A percentile compares a stretch with the other conserved stretches of the same genome.
Conservation (phyloP, 306 rosid species). For the Glycyrrhiza uralensis region DNA sequence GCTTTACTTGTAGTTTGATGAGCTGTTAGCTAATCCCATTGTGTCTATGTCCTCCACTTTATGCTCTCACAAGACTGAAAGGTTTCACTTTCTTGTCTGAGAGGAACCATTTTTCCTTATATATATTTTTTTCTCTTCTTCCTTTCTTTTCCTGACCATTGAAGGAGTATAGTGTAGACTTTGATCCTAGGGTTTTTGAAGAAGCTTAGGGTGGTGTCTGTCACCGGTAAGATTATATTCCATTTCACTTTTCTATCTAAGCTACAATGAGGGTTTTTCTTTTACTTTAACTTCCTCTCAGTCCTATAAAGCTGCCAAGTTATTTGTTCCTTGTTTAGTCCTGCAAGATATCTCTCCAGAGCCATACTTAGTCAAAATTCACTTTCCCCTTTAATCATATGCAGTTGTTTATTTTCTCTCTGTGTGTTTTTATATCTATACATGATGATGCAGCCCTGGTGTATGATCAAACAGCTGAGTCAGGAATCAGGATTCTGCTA, state of each 20-base stretch:
- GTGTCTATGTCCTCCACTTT: constrained; percentile 69
- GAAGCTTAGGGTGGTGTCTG: constrained; percentile 44
- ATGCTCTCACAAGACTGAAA: constrained; percentile 96
- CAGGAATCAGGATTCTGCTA: constrained; percentile 35
- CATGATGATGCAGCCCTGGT: constrained; percentile 25
- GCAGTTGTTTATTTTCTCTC: constrained; percentile 34
- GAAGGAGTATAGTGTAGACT: constrained; percentile 38
- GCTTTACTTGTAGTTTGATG: constrained; percentile 71
- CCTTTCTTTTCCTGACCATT: constrained; percentile 35
- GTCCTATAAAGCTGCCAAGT: constrained; percentile 82
- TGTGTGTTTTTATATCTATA: no score
- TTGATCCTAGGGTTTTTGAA: constrained; percentile 59
- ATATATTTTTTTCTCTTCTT: no score
- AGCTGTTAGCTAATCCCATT: constrained; percentile 78
- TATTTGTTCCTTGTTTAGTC: constrained; percentile 88
- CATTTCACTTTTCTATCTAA: constrained; percentile 58
- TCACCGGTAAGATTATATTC: constrained; percentile 67
- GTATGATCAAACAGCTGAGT: constrained; percentile 37
- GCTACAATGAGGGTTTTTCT: constrained; percentile 68
- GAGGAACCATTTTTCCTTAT: constrained; percentile 41
- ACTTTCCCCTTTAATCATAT: constrained; percentile 61
- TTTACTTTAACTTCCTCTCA: constrained; percentile 71
- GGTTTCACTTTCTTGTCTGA: constrained; percentile 81
- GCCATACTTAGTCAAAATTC: constrained; percentile 69
- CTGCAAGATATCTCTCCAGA: constrained; percentile 66